Evolutionary conservation across 306 rosid genomes (phyloP).

Genomic region (Vicia villosa): DNA sequence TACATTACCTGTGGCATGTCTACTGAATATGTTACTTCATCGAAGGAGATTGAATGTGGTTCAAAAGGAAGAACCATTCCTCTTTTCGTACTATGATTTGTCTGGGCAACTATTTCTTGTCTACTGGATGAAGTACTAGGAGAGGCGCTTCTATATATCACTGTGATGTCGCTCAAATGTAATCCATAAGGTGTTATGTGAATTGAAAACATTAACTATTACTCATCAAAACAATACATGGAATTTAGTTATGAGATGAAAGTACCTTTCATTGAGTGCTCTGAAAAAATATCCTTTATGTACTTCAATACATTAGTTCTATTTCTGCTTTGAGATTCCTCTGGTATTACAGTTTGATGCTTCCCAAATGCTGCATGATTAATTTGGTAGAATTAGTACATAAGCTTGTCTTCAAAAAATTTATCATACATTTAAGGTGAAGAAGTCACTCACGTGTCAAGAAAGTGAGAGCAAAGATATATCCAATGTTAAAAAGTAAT

Average conservation of each 20-base stretch:
- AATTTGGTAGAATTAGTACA: slow-evolving; percentile 25
- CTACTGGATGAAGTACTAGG: neutral
- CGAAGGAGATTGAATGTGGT: neutral
- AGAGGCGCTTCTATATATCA: no score
- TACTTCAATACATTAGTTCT: slow-evolving; percentile 21
- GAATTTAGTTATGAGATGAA: neutral
- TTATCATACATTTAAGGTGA: slow-evolving; percentile 25
- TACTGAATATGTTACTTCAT: neutral
- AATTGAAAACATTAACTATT: slow-evolving; percentile 19
- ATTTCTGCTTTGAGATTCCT: slow-evolving; percentile 36
- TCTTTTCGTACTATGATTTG: neutral
- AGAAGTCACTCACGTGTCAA: slow-evolving; percentile 52
- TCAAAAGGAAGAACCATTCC: neutral
- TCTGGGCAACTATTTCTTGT: neutral
- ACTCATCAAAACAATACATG: neutral
- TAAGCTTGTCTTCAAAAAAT: neutral
- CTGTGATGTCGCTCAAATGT: slow-evolving; percentile 30
- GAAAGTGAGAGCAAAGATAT: slow-evolving; percentile 52
- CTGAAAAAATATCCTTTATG: neutral
- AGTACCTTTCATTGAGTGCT: slow-evolving; percentile 42
- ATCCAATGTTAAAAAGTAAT: slow-evolving; percentile 48
- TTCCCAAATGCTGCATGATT: slow-evolving; percentile 47
- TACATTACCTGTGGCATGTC: neutral
- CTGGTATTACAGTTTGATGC: slow-evolving; percentile 43
- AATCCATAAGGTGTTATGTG: slow-evolving; percentile 9